These are phyloP conservation scores for Uncinocarpus reesii DNA, from an alignment of 2,329 filamentous ascomycete species.

Conservation along the genomic window DNA sequence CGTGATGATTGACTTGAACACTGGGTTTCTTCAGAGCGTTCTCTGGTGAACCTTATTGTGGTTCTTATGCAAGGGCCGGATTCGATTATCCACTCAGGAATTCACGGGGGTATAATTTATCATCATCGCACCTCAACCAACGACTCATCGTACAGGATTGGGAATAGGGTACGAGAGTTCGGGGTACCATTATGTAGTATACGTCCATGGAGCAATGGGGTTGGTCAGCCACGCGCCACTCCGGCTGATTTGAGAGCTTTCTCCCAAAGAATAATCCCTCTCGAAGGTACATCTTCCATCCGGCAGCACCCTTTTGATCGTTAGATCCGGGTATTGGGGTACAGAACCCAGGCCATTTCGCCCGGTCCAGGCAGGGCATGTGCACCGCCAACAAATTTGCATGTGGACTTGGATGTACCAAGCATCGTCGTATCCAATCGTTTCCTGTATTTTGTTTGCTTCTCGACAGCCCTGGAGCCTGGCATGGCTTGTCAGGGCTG, in stretches of 20 bases:
- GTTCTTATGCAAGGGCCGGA: conserved; percentile 8
- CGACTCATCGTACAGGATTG: too few relatives aligned
- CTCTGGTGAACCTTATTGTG: conserved; percentile 4
- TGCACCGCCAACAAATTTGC: background rate
- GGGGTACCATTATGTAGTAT: too few relatives aligned
- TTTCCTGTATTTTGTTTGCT: background rate
- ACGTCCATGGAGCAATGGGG: too few relatives aligned
- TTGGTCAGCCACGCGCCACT: too few relatives aligned
- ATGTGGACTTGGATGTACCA: background rate
- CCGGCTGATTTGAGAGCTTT: too few relatives aligned
- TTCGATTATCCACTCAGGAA: conserved; percentile 6
- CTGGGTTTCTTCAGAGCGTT: background rate
- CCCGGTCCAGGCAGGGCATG: background rate
- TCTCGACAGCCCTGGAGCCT: background rate
- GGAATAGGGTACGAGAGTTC: too few relatives aligned
- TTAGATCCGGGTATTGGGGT: too few relatives aligned
- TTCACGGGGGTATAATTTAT: background rate
- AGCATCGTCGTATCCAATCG: background rate
- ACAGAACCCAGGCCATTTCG: background rate
- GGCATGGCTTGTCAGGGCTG: background rate
- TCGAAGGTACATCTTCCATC: too few relatives aligned
- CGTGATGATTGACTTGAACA: background rate
- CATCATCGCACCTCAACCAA: too few relatives aligned
- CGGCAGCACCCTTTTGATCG: too few relatives aligned
- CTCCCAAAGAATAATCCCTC: too few relatives aligned